phyloP scores from a whole-genome alignment of 345 rosid genomes.

The Gossypium arboreum region DNA sequence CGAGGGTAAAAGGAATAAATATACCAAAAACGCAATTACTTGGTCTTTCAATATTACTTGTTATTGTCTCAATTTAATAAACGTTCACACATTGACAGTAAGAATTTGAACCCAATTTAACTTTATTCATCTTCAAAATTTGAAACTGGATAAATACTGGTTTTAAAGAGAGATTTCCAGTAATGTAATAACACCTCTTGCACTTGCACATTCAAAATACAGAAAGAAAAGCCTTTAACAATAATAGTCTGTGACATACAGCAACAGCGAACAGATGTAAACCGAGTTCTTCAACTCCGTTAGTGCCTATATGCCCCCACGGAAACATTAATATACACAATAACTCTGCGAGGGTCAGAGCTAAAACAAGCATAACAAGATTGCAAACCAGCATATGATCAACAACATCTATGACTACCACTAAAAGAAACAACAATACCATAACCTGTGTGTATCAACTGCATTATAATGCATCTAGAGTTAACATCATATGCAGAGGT shows the following conservation, averaged over 20 bases:
- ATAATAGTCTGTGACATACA: background rate
- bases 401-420: constrained; percentile 6
- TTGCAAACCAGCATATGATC: background rate
- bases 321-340: constrained; percentile 18
- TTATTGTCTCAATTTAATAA: background rate
- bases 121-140: background rate
- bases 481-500: background rate
- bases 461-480: background rate
- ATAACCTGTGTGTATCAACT: constrained; percentile 8
- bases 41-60: background rate
- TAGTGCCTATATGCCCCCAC: constrained; percentile 10
- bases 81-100: background rate
- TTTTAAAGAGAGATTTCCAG: background rate
- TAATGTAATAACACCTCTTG: background rate
- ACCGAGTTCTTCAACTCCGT: constrained; percentile 1
- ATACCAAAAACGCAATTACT: no score
- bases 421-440: constrained; percentile 12
- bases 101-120: background rate
- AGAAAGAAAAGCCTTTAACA: background rate
- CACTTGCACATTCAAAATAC: background rate
- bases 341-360: constrained; percentile 14
- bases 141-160: background rate
- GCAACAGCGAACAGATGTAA: background rate
- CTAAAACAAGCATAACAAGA: constrained; percentile 21
- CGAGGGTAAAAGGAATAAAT: no score